Conservation (phyloP, 495 filamentous ascomycete species). For the Pseudomonodictys pantanalensis region DNA sequence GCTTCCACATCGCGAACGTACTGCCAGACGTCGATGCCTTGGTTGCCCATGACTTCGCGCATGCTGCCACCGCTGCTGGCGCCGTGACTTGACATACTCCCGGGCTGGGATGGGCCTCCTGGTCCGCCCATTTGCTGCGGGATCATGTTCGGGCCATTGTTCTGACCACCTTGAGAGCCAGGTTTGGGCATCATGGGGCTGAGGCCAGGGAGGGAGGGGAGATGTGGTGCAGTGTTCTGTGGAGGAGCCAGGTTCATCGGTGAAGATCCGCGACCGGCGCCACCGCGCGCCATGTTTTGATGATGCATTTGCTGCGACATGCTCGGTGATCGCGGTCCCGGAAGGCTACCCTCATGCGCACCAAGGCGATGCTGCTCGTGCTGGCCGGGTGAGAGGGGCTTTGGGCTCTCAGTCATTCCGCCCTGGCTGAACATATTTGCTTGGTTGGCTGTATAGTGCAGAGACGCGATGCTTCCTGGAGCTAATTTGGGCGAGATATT, state of each 20-base stretch:
- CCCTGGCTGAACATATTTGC: conserved; percentile 64
- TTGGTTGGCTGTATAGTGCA: conserved; percentile 29
- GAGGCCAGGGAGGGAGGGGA: conserved; percentile 39
- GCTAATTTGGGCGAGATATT: conserved; percentile 32
- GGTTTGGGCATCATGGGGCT: conserved; percentile 25
- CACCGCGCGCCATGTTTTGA: conserved; percentile 59
- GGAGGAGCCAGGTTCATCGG: conserved; percentile 40
- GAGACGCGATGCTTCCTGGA: conserved; percentile 31
- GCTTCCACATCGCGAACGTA: conserved; percentile 39
- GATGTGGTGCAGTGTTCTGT: conserved; percentile 45
- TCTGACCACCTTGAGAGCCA: conserved; percentile 26
- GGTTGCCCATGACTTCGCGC: conserved; percentile 36
- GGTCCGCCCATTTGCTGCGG: conserved; percentile 29
- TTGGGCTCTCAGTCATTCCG: conserved; percentile 81
- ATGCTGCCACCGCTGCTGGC: conserved; percentile 40
- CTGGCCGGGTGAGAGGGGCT: conserved; percentile 75
- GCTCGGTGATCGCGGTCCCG: conserved; percentile 67
- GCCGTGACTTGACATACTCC: conserved; percentile 42
- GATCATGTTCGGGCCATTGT: conserved; percentile 37
- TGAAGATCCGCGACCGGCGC: conserved; percentile 43
- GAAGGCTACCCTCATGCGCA: conserved; percentile 51
- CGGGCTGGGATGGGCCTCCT: conserved; percentile 35
- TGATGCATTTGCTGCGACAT: conserved; percentile 66
- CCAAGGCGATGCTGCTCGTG: conserved; percentile 58
- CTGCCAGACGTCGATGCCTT: conserved; percentile 32